These are phyloP conservation scores for Metarhizium guizhouense DNA, from an alignment of 2,329 filamentous ascomycete genomes.

Conservation along the genomic window DNA sequence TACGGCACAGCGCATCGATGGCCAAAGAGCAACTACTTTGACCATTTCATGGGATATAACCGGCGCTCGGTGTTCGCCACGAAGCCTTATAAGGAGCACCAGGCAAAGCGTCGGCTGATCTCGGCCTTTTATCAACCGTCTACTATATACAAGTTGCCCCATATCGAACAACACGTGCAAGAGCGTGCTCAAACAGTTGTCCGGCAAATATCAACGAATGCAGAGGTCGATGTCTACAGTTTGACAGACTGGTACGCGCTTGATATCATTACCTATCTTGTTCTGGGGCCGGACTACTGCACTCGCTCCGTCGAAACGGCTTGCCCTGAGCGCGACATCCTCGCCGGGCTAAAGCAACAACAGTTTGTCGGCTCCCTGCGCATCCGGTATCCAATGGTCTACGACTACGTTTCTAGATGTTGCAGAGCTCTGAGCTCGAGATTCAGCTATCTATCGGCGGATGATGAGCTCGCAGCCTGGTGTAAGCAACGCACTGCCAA, in stretches of 20 bases:
- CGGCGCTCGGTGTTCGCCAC: constrained; percentile 7
- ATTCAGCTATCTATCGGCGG: constrained; percentile 2
- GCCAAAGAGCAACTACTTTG: constrained; percentile 8
- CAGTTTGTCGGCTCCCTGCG: constrained; percentile 3
- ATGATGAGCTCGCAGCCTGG: constrained; percentile 4
- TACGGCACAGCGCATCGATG: constrained; percentile 2
- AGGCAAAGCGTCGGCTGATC: constrained; percentile 3
- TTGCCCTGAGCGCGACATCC: constrained; percentile 3
- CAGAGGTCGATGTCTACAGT: constrained; percentile 2
- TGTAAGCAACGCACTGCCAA: not conserved
- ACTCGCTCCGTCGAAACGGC: not conserved
- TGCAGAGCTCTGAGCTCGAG: not conserved
- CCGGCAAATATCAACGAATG: not conserved
- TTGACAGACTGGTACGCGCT: constrained; percentile 5
- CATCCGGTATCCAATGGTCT: not conserved
- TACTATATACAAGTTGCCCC: constrained; percentile 5
- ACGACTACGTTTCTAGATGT: not conserved
- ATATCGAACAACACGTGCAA: constrained; percentile 4
- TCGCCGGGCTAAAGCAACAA: constrained; percentile 3
- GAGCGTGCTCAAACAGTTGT: constrained; percentile 2
- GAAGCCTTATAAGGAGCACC: constrained; percentile 5
- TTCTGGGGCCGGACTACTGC: constrained; percentile 2
- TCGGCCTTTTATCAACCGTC: constrained; percentile 7
- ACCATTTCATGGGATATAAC: constrained; percentile 5
- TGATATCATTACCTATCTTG: constrained; percentile 6